Percentiles rank a stretch among this genome's conserved stretches.
These are phyloP conservation scores for Suillus subaureus DNA, from an alignment of 768 basidiomycete genomes.

Conservation along the genomic window DNA sequence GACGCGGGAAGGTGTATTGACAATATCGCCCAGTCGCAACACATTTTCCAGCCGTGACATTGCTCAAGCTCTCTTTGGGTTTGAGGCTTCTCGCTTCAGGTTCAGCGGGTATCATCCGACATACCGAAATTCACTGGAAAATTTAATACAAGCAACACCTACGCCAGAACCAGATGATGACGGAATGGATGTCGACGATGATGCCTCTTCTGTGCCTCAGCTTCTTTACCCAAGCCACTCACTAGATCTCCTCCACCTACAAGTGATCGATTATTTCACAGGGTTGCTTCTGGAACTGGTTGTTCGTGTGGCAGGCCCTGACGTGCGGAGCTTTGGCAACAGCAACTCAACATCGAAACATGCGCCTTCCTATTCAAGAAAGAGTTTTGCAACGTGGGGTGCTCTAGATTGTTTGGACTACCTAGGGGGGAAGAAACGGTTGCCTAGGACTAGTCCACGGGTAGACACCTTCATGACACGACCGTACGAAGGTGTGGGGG, in stretches of 20 bases:
- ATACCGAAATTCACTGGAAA: slow-evolving; percentile 34
- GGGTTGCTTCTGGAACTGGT: slow-evolving; percentile 61
- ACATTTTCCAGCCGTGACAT: slow-evolving; percentile 53
- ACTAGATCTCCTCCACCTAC: slow-evolving; percentile 65
- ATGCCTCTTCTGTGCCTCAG: slow-evolving; percentile 25
- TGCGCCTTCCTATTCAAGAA: slow-evolving; percentile 54
- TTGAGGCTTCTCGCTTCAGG: slow-evolving; percentile 34
- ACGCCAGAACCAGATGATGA: slow-evolving; percentile 38
- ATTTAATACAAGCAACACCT: slow-evolving; percentile 14
- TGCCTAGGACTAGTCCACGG: slow-evolving; percentile 42
- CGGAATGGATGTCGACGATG: slow-evolving; percentile 68
- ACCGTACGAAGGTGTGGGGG: slow-evolving; percentile 50
- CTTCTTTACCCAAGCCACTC: slow-evolving; percentile 53
- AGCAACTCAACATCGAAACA: slow-evolving; percentile 47
- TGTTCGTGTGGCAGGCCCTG: slow-evolving; percentile 51
- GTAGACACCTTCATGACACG: slow-evolving; percentile 54
- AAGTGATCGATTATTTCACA: slow-evolving; percentile 71
- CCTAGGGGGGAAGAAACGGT: slow-evolving; percentile 43
- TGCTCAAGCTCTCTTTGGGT: slow-evolving; percentile 47
- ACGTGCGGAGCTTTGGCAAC: slow-evolving; percentile 41
- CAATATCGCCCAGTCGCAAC: slow-evolving; percentile 37
- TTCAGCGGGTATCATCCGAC: slow-evolving; percentile 46
- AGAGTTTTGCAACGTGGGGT: slow-evolving; percentile 52
- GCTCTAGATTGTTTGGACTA: slow-evolving; percentile 60
- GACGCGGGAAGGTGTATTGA: slow-evolving; percentile 30